These are phyloP conservation scores for Endocladia muricata DNA, from an alignment of 31 red algal genomes.

Conservation along the genomic window DNA sequence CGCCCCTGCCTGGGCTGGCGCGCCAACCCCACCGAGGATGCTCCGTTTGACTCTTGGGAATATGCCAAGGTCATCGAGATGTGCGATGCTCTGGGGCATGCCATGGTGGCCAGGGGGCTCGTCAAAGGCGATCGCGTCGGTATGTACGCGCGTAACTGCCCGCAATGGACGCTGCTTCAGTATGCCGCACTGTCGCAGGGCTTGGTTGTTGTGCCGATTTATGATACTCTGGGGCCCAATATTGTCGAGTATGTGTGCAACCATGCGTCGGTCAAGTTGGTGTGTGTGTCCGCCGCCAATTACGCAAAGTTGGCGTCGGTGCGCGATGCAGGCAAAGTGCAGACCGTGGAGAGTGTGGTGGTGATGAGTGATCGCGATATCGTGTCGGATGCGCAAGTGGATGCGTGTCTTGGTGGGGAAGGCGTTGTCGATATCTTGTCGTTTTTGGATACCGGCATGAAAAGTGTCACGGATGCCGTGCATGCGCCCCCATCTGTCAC, in stretches of 20 bases:
- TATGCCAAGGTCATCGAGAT: background rate
- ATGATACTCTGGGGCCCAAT: slow-evolving; percentile 91
- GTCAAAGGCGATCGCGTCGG: slow-evolving; percentile 79
- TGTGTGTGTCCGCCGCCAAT: slow-evolving; percentile 49
- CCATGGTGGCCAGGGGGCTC: slow-evolving; percentile 49
- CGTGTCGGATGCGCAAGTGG: slow-evolving; percentile 21
- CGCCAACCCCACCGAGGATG: background rate
- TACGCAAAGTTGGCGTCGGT: slow-evolving; percentile 38
- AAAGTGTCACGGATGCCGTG: background rate
- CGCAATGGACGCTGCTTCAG: slow-evolving; percentile 78
- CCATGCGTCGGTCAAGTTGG: slow-evolving; percentile 74
- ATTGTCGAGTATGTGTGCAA: slow-evolving; percentile 86
- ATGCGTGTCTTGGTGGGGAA: background rate
- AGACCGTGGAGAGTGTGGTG: slow-evolving; percentile 42
- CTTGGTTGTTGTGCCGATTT: slow-evolving; percentile 85
- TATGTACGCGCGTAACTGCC: slow-evolving; percentile 83
- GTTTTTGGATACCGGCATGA: slow-evolving; percentile 29
- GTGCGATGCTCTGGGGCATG: background rate
- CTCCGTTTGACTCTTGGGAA: background rate
- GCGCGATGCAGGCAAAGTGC: slow-evolving; percentile 28
- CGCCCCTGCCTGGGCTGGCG: background rate
- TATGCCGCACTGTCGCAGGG: slow-evolving; percentile 68
- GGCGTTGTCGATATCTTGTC: slow-evolving; percentile 37
- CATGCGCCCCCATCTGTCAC: slow-evolving; percentile 4
- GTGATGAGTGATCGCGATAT: slow-evolving; percentile 47